These are phyloP conservation scores for Neurospora sp. DNA, from an alignment of 495 filamentous ascomycete genomes.

Conservation along the genomic window DNA sequence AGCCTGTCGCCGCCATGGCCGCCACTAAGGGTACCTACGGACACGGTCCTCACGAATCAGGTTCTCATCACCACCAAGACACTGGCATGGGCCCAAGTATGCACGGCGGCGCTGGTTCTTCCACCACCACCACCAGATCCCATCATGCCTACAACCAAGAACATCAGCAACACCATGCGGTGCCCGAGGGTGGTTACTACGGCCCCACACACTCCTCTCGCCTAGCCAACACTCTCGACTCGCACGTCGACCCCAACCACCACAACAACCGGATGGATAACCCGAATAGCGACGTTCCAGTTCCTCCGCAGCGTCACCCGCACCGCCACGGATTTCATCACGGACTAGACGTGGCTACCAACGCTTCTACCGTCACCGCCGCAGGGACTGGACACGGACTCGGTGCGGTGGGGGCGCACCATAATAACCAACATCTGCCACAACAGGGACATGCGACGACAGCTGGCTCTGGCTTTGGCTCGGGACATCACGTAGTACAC, in stretches of 20 bases:
- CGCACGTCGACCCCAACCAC: slow-evolving; percentile 11
- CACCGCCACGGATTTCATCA: not conserved
- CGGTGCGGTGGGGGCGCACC: not conserved
- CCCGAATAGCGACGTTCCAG: not conserved
- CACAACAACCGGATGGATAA: slow-evolving; percentile 2
- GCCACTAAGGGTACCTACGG: slow-evolving; percentile 26
- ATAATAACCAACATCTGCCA: not conserved
- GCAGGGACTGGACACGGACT: not conserved
- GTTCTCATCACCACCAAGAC: slow-evolving; percentile 1
- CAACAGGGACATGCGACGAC: not conserved
- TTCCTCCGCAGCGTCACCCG: not conserved
- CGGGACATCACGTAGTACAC: not conserved
- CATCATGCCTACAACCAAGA: slow-evolving; percentile 16
- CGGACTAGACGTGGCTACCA: not conserved
- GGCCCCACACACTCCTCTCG: slow-evolving; percentile 23
- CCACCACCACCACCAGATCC: not conserved
- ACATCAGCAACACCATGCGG: slow-evolving; percentile 5
- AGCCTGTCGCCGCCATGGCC: slow-evolving; percentile 5
- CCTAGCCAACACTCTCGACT: slow-evolving; percentile 18
- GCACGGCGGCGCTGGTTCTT: slow-evolving; percentile 5
- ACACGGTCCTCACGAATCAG: slow-evolving; percentile 26
- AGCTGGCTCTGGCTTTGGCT: not conserved
- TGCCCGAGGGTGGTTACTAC: slow-evolving; percentile 25
- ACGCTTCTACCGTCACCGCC: not conserved
- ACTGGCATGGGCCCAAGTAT: not conserved